Evolutionary conservation across 148 eudicot genomes (phyloP).

Genomic region (Fagopyrum esculentum): DNA sequence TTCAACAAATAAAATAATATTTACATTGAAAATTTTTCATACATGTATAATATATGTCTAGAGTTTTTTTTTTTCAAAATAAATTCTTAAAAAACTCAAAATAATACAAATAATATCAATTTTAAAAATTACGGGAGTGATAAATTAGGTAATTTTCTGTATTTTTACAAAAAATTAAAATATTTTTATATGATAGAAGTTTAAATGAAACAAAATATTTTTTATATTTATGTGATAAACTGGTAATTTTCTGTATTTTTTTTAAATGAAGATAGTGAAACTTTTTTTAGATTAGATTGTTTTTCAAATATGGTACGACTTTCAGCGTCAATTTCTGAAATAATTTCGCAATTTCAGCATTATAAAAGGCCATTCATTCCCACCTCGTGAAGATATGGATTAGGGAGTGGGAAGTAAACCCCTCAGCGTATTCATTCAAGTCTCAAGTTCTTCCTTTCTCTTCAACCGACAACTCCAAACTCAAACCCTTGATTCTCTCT

Average conservation of each 20-base stretch:
- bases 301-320: background rate
- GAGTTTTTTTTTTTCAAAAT: too few species aligned
- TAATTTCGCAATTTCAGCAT: background rate
- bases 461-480: slow-evolving; percentile 3
- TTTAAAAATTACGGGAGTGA: too few species aligned
- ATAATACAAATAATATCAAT: too few species aligned
- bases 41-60: too few species aligned
- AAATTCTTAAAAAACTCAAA: too few species aligned
- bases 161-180: too few species aligned
- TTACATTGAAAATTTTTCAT: too few species aligned
- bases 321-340: background rate
- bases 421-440: background rate
- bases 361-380: background rate
- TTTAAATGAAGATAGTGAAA: background rate
- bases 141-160: too few species aligned
- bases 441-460: background rate
- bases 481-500: slow-evolving; percentile 7
- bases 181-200: too few species aligned
- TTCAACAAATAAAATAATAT: too few species aligned
- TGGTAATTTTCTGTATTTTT: background rate
- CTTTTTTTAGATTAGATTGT: background rate
- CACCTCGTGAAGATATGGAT: background rate
- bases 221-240: background rate
- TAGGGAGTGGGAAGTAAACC: background rate
- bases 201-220: too few species aligned